Evolutionary conservation across 768 basidiomycete genomes (phyloP), one percentile per base, ranked within the genome.

Genomic region (Hydnum rufescens): DNA sequence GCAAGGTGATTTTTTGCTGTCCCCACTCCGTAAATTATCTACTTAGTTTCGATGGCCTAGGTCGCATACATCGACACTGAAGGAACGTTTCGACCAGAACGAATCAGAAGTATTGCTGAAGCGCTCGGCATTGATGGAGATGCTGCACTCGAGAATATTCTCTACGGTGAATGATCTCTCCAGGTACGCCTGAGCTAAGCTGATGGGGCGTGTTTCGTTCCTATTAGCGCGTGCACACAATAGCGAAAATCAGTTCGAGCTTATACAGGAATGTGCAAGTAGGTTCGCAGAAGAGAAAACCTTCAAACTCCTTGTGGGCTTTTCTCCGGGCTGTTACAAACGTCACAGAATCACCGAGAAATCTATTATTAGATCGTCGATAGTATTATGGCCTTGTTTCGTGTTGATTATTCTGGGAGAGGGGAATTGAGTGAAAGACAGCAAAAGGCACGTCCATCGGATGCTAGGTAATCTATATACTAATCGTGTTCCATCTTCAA

Each of bases 341-440:
- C 2, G n/a, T 42, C 28, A 1, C 43, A 64, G 59, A 49, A 60
- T 59, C 22, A 60, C 63, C 44, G 60, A 61, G 53, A 42, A 59
- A 8, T 53, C 3, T 60, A n/a, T n/a, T n/a, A n/a, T n/a, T n/a
- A 93, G 82, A 89, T 96, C 54, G 75, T 96, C 32, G 93, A 96
- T 63, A 90, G 86, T 59, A 92, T 96, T 55, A 93, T 97, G 87
- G 93, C 92, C 28, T 73, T 93, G 4, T 97, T 97, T 64, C 77
- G 89, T 19, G 85, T 89, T 42, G 92, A 97, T 65, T 97, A 71
- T 63, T 86, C 85, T 3, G 92, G 92, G 22, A 71, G 92, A 69
- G 93, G 92, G 29, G 93, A 95, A 63, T 67, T 95, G 36, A 90
- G 88, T 58, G 89, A 92, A 67, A 73, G 90, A 50, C 90, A 92